Base-by-base conservation (phyloP, 192 early-diverging fungal species). In the Mortierella hygrophila region DNA sequence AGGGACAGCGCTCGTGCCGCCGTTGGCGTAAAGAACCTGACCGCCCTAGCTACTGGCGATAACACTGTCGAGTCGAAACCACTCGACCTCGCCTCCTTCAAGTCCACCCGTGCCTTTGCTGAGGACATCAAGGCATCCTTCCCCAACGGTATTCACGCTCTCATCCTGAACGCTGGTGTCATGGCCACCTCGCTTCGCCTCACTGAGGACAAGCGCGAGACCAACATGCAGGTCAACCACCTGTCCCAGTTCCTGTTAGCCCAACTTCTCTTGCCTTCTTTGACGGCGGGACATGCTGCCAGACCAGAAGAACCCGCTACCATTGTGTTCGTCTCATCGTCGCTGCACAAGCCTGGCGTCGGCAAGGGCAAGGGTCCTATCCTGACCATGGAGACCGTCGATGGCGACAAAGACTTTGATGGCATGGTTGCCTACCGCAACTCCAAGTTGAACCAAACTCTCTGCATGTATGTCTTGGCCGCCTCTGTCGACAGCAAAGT, bases 151-250 rank as follows among this genome's bases (percentile, higher is more conserved):
- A 81, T 87, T 10, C 69, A 81, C 26, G 75, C 80, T 13, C 32
- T 87, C 40, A 70, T 87, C 18, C 65, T 87, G 41, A 87, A 87
- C 40, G 82, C 77, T 37, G 87, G 81, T 76, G 63, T 80, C 4
- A 72, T 89, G 47, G 76, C 76, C 60, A 44, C 52, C 7, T 55
- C 72, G 26, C 81, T 79, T 40, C 52, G 57, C n/a, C 44, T 79
- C 76, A 89, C 88, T 23, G 81, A 78, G 46, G 84, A 89, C 55
- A 73, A 77, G 74, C 75, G 70, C 40, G 88, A 89, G 71, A 75
- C 52, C 23, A 89, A 82, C 57, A 60, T 89, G 49, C 88, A 89
- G 41, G 79, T 82, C 23, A 89, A 86, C 71, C 88, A 89, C 70
- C 81, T 89, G 1, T 82, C 88, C 16, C 78, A 86, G 54, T 80